These are phyloP conservation scores for Ceratocystiopsis brevicomis DNA, from an alignment of 2,329 filamentous ascomycete genomes.

Conservation along the genomic window DNA sequence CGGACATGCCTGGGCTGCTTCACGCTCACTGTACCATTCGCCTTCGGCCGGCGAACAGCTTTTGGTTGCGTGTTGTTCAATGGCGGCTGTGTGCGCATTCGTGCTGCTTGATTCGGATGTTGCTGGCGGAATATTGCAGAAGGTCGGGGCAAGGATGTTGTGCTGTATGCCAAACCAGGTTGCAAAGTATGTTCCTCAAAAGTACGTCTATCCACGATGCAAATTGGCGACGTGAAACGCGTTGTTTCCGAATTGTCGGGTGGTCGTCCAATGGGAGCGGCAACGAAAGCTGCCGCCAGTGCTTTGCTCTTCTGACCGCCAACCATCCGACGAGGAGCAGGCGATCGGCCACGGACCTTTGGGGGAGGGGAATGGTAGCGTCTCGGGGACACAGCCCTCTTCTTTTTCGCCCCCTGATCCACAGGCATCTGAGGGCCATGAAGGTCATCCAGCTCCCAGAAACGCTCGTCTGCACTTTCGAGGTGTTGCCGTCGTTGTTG, in stretches of 20 bases:
- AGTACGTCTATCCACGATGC: too few species aligned
- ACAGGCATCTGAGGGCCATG: constrained; percentile 39
- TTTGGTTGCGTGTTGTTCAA: constrained; percentile 14
- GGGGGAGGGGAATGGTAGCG: constrained; percentile 37
- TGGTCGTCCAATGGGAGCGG: too few species aligned
- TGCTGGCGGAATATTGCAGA: constrained; percentile 46
- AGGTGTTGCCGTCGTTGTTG: constrained; percentile 15
- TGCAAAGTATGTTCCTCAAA: constrained; percentile 40
- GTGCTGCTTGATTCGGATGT: constrained; percentile 16
- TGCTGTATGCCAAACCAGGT: constrained; percentile 55
- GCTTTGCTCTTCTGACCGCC: constrained; percentile 23
- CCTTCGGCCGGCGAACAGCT: constrained; percentile 11
- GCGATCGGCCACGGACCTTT: constrained; percentile 33
- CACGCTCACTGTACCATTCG: constrained; percentile 14
- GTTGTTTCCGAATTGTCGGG: too few species aligned
- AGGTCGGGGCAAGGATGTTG: constrained; percentile 72
- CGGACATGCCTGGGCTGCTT: constrained; percentile 47
- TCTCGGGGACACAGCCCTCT: constrained; percentile 37
- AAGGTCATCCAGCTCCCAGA: constrained; percentile 51
- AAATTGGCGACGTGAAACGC: too few species aligned
- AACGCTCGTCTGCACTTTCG: constrained; percentile 43
- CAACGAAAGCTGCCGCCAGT: too few species aligned
- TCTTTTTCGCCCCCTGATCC: constrained; percentile 29
- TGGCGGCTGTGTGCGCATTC: neutral
- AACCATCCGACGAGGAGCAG: constrained; percentile 40